Evolutionary conservation across 805 yeast species (phyloP), one percentile per base, ranked within the genome.

Genomic region (Kodamaea jinghongensis): DNA sequence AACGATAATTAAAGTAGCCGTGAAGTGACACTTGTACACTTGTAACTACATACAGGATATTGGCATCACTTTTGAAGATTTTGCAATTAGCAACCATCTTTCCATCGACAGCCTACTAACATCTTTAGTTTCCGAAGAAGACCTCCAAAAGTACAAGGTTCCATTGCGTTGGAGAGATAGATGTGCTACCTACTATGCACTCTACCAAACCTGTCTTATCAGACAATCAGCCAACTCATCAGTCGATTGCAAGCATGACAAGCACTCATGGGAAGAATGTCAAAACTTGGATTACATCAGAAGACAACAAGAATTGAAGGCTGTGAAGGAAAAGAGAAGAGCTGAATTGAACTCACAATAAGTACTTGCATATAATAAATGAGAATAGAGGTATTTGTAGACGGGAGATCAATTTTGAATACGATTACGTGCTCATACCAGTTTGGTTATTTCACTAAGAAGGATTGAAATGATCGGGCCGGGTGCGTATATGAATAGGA

Each of bases 211-310:
- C 9, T 69, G 74, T 56, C 67, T 67, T 37, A 58, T 63, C 26
- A 67, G 74, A 55, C 71, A 67, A 47, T 57, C 65, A 11, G 72
- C 71, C 43, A 67, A 66, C 52, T 55, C 64, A 2, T 59, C 70
- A 4, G 67, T 68, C 32, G 79, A 77, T 51, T 86, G 96, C 53
- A 71, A 75, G 43, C 83, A 83, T 48, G 87, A 83, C 65, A 79
- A 88, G 59, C 95, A 87, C 52, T 80, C 73, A 30, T 87, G 89
- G 72, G 96, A 86, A 61, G 84, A 84, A 58, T 86, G 96, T 61
- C 85, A 86, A 63, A 83, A 83, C 60, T 62, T 81, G 61, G 95
- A 87, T 58, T 86, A 83, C 68, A 75, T 80, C 59, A 78, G 93
- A 68, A 78, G 96, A 64, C 86, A 83, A 43, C 71, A 79, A 56